A percentile compares a stretch with the other conserved stretches of the same genome.
phyloP scores from a whole-genome alignment of 1,139 yeast species.

The Nematodospora anomalae region DNA sequence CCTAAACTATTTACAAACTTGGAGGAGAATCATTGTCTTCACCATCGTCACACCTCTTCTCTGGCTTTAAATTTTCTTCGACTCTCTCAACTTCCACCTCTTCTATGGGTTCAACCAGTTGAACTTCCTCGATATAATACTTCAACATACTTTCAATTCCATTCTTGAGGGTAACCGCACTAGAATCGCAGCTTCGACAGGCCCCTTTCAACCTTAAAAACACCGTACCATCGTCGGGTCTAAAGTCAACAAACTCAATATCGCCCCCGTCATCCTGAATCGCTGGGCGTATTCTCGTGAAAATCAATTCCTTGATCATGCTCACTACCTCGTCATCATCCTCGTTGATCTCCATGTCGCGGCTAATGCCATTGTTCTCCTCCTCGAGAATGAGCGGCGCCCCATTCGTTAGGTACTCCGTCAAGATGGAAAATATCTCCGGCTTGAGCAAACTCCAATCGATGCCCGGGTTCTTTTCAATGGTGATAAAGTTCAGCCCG shows the following conservation, averaged over 20 bases:
- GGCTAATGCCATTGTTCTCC: constrained; percentile 19
- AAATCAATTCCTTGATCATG: constrained; percentile 89
- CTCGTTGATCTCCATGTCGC: constrained; percentile 46
- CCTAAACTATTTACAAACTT: constrained; percentile 27
- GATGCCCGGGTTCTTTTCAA: constrained; percentile 60
- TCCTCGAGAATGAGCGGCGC: constrained; percentile 52
- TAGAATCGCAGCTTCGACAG: constrained; percentile 75
- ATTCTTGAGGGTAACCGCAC: constrained; percentile 71
- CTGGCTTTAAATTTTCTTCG: constrained; percentile 25
- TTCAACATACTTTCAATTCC: constrained; percentile 83
- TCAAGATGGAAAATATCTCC: constrained; percentile 79
- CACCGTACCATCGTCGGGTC: constrained; percentile 64
- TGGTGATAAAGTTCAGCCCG: constrained; percentile 73
- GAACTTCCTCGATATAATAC: constrained; percentile 77
- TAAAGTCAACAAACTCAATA: constrained; percentile 68
- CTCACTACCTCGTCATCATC: constrained; percentile 79
- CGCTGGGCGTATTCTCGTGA: constrained; percentile 94
- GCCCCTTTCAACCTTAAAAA: constrained; percentile 71
- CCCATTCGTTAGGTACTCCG: constrained; percentile 82
- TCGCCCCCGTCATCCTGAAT: constrained; percentile 87
- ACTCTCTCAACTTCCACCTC: constrained; percentile 25
- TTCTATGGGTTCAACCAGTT: constrained; percentile 61
- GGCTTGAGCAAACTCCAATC: constrained; percentile 86
- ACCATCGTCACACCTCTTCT: constrained; percentile 33
- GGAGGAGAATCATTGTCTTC: constrained; percentile 37